Base-by-base conservation (phyloP, 2,329 filamentous ascomycete species). In the Aspergillus arachidicola region DNA sequence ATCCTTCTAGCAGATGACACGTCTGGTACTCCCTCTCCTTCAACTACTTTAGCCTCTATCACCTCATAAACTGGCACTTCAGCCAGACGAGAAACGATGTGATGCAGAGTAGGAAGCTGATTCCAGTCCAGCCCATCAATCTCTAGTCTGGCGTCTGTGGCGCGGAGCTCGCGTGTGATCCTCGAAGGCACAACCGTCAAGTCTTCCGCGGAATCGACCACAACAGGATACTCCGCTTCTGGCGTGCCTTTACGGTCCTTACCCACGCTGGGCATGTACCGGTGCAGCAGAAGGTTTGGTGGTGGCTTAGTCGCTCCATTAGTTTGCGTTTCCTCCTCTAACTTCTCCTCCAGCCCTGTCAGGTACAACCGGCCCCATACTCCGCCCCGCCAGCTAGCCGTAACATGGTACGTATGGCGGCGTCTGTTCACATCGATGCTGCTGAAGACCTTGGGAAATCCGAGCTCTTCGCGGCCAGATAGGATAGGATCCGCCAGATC, bases 381-480 rank as follows among this genome's bases (percentile, higher is more conserved):
- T n/a, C 77, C 73, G 0, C 80, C 80, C 60, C 80, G 68, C 81
- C 81, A 83, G 57, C 76, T 75, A 2, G 80, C 79, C 11, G 71
- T 74, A 30, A 84, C 66, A 5, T 73, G 73, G 63, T 79, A 82
- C 0, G 76, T 77, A 34, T 74, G 70, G 19, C 64, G 68, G 26
- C 75, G 71, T 48, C 75, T 71, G 32, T 78, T 66, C 16, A 85
- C 66, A 30, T 86, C 79, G 11, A 88, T 79, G 0, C 81, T 75
- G n/a, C 82, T 81, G 65, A 80, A 87, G 0, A 88, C 65, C 73
- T 88, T 89, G 0, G 86, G 85, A 81, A 88, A 86, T 0, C 87
- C 87, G 0, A 89, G 78, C 66, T 89, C 87, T 54, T 89, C 87
- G 1, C 86, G 77, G 0, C 85, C 86, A 4, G 83, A 84, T 0